Base-by-base conservation (phyloP, 108 stramenopile species). In the Skeletonema tropicum region DNA sequence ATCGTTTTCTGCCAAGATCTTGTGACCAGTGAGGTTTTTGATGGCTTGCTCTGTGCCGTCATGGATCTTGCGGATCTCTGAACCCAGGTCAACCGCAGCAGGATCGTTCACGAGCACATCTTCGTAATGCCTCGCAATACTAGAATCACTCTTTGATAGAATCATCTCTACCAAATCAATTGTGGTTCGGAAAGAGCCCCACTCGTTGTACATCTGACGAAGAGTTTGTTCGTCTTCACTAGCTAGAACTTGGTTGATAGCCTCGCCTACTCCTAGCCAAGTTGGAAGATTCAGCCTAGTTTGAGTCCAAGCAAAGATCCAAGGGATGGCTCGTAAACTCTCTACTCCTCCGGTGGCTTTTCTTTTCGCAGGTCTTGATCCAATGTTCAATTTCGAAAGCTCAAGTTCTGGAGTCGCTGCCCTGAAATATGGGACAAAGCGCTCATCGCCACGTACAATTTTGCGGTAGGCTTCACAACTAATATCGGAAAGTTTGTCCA, bases 221-320 rank as follows among this genome's bases (percentile, higher is more conserved):
- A 98, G 86, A 12, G 67, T 66, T 17, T 73, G 57, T 26, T 84
- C 84, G 65, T 89, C 92, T 5, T 87, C 68, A 60, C 87, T 85
- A 11, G 74, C 64, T 21, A 92, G 68, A 38, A 89, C 82, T 36
- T 74, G 65, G 13, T 74, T 62, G 63, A 99, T 83, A 23, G 94
- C 98, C 30, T 97, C 90, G 21, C 96, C 97, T 32, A 98, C 94
- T 30, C 98, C 98, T 19, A 99, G 85, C 98, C 98, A 99, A 8
- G 97, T 94, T 7, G 97, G 95, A 19, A 99, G 85, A 68, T 97
- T 92, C 31, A 93, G 65, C 11, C 98, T 89, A 35, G 98, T 99
- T 82, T 99, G 98, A 1, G 96, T 96, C 98, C 98, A 99, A 3
- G 98, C 90, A 73, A 99, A 99, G 38, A 92, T 98, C 98, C 98